A percentile compares a stretch with the other conserved stretches of the same genome.
Conservation (phyloP, 2,329 filamentous ascomycete genomes). For the Pseudogymnoascus sp. region DNA sequence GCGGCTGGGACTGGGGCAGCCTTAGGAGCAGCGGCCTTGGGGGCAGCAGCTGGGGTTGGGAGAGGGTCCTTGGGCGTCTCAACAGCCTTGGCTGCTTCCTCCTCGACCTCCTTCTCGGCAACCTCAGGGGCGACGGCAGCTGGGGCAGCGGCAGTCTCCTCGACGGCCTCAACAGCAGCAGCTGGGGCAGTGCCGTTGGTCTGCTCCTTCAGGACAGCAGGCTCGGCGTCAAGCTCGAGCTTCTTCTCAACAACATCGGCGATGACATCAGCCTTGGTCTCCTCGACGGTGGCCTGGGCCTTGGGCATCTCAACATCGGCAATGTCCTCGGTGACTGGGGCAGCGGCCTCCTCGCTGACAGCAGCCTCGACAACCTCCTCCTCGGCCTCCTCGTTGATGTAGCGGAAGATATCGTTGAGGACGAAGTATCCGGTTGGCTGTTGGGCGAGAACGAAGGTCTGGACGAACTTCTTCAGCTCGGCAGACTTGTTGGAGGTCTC, state of each 20-base stretch:
- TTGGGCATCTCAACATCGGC: slow-evolving; percentile 27
- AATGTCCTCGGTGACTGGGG: slow-evolving; percentile 15
- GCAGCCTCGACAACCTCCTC: slow-evolving; percentile 50
- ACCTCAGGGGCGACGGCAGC: neutral
- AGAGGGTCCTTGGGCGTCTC: slow-evolving; percentile 61
- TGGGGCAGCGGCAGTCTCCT: slow-evolving; percentile 30
- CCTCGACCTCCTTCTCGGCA: slow-evolving; percentile 24
- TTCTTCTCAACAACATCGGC: slow-evolving; percentile 60
- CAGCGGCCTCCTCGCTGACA: slow-evolving; percentile 23
- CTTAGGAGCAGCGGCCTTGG: slow-evolving; percentile 29
- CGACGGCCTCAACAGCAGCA: slow-evolving; percentile 29
- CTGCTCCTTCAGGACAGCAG: slow-evolving; percentile 31
- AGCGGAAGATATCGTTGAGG: slow-evolving; percentile 95
- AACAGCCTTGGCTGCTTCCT: slow-evolving; percentile 24
- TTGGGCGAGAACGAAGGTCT: slow-evolving; percentile 94
- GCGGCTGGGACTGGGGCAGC: slow-evolving; percentile 43
- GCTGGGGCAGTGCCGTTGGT: slow-evolving; percentile 36
- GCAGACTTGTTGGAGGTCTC: slow-evolving; percentile 92
- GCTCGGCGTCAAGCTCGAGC: slow-evolving; percentile 47
- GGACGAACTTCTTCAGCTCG: slow-evolving; percentile 90
- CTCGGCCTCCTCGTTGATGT: slow-evolving; percentile 77
- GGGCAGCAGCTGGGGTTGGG: slow-evolving; percentile 43
- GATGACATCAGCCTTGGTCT: slow-evolving; percentile 33
- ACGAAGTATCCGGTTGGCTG: slow-evolving; percentile 98
- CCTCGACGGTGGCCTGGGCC: slow-evolving; percentile 27